Conservation (phyloP, 805 yeast species). For the Candida arabinofermentans region DNA sequence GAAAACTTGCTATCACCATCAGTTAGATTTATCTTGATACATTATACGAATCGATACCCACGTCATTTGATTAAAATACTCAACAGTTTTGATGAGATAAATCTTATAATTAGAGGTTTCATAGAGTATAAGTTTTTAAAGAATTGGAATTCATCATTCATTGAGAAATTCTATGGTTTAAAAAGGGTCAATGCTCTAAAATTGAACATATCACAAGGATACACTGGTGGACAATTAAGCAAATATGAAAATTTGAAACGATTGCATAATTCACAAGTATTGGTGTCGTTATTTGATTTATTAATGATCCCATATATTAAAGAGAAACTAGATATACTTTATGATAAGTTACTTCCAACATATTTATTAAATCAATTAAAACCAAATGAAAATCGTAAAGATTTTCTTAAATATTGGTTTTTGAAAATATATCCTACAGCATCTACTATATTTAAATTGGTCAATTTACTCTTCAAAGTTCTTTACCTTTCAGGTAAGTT, state of each 20-base stretch:
- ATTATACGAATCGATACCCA: constrained; percentile 79
- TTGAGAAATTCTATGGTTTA: constrained; percentile 89
- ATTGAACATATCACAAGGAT: constrained; percentile 9
- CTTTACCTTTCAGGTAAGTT: constrained; percentile 63
- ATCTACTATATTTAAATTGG: constrained; percentile 41
- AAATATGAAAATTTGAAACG: constrained; percentile 47
- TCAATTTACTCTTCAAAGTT: constrained; percentile 56
- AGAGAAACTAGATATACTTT: constrained; percentile 62
- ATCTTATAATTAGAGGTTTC: constrained; percentile 51
- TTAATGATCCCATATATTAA: constrained; percentile 65
- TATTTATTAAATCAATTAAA: constrained; percentile 46
- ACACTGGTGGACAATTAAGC: constrained; percentile 4
- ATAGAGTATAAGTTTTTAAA: constrained; percentile 70
- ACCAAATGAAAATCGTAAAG: constrained; percentile 23
- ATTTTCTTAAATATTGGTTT: constrained; percentile 36
- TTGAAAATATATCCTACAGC: constrained; percentile 60
- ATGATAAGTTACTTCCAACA: constrained; percentile 60
- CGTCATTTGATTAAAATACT: constrained; percentile 56
- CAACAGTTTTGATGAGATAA: constrained; percentile 74
- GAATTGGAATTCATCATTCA: constrained; percentile 79
- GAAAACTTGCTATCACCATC: constrained; percentile 79
- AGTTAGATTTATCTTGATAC: constrained; percentile 70
- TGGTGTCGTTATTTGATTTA: constrained; percentile 52
- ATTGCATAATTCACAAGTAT: constrained; percentile 49
- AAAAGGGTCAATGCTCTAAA: constrained; percentile 47